Percentiles rank a stretch among this genome's conserved stretches.
These are phyloP conservation scores for Ophiocordyceps sinensis DNA, from an alignment of 2,329 filamentous ascomycete genomes.

Conservation along the genomic window DNA sequence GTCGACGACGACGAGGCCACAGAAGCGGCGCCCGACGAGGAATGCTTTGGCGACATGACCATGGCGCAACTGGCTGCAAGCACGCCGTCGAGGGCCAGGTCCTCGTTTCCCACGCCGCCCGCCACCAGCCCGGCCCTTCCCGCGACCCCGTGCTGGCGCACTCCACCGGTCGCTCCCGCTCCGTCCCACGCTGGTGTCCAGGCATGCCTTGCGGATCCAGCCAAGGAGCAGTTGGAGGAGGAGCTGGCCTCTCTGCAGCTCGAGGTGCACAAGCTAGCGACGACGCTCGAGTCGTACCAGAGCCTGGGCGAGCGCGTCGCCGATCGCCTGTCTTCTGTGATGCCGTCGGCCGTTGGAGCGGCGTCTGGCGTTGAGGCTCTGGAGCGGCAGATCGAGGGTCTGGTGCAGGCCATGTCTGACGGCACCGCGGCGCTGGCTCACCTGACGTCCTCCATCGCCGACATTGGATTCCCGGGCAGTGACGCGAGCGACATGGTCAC, in stretches of 20 bases:
- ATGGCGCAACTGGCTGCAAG: constrained; percentile 36
- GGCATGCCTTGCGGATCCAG: constrained; percentile 24
- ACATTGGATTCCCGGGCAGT: constrained; percentile 34
- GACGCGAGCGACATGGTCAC: constrained; percentile 34
- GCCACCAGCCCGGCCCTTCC: constrained; percentile 32
- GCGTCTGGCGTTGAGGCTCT: constrained; percentile 13
- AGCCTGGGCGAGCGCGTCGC: constrained; percentile 22
- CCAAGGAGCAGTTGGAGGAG: constrained; percentile 26
- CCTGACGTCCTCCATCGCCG: constrained; percentile 28
- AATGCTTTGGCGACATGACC: constrained; percentile 34
- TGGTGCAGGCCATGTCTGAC: constrained; percentile 32
- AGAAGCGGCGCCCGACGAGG: constrained; percentile 13
- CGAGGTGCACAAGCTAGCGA: constrained; percentile 32
- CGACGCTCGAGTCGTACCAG: constrained; percentile 32
- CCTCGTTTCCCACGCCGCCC: constrained; percentile 41
- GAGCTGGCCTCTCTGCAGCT: constrained; percentile 33
- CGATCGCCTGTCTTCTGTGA: constrained; percentile 16
- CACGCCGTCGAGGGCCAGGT: constrained; percentile 29
- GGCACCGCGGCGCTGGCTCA: constrained; percentile 30
- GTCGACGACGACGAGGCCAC: constrained; percentile 20
- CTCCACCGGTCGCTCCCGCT: neutral
- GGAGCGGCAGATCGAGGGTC: constrained; percentile 25
- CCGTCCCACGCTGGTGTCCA: constrained; percentile 24
- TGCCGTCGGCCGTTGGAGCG: neutral
- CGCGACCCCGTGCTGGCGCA: constrained; percentile 21